Evolutionary conservation across 805 yeast genomes (phyloP), one percentile per base, ranked within the genome.

Genomic region (Lachancea dasiensis): DNA sequence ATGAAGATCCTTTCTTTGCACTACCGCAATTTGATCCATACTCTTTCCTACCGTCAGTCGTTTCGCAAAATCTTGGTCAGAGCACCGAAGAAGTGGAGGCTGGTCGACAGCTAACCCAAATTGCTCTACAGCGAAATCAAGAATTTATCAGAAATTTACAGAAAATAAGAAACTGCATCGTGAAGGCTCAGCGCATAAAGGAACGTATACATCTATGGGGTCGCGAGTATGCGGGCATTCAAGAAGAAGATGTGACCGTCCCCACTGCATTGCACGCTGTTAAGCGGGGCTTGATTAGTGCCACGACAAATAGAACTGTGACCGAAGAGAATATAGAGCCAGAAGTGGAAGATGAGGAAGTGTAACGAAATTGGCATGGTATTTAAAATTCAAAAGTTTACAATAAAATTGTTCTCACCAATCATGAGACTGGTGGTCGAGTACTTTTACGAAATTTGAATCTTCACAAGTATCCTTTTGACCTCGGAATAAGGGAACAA

Each of bases 61-160:
- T 43, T 27, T 49, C 46, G 13, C 40, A 20, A 22, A 28, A 31
- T 9, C 52, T 68, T 70, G 19, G 79, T 1, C 55, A 72, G n/a
- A 54, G 65, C 3, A 62, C 67, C 0, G 81, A 74, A 27, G 72
- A 70, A 23, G 82, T 86, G 4, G 84, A 79, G 47, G 82, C 79
- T 34, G 68, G 84, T 1, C 66, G 90, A 45, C 89, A 82, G 51
- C 69, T 78, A 58, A 78, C 75, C 36, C 95, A 73, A 67, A 86
- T 81, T 31, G 81, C 82, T 0, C 67, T 86, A 31, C 95, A 89
- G 59, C 77, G 90, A 44, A 75, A 79, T 41, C 87, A 86, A 54
- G 97, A 92, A 60, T 90, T 81, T 56, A 80, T 87, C 36, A 72
- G 90, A 51, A 83, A 87, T 44, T 65, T 92, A 51, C 68, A 76